Evolutionary conservation across 2,329 filamentous ascomycete genomes (phyloP).

Genomic region (Venturia oleaginea): DNA sequence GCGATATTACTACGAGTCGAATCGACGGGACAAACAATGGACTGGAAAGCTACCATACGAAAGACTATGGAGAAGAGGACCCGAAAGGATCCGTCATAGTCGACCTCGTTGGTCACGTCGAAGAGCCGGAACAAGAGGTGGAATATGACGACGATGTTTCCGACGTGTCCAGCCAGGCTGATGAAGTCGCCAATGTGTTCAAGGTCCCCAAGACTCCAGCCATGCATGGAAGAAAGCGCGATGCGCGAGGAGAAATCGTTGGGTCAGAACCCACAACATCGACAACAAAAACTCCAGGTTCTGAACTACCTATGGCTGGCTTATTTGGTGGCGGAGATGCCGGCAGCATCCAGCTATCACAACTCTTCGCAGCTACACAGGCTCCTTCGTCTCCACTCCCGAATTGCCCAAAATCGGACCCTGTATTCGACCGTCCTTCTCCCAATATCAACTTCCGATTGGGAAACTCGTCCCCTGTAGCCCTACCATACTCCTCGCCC

Average conservation of each 20-base stretch:
- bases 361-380: constrained; percentile 14
- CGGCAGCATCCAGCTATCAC: background rate
- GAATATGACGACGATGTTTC: constrained; percentile 6
- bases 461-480: background rate
- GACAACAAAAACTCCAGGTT: constrained; percentile 13
- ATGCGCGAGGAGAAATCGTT: constrained; percentile 7
- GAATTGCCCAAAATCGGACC: constrained; percentile 6
- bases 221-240: constrained; percentile 12
- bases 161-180: constrained; percentile 3
- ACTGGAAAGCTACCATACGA: background rate
- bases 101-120: background rate
- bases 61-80: background rate
- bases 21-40: background rate
- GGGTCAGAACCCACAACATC: background rate
- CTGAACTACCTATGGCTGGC: background rate
- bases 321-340: constrained; percentile 1
- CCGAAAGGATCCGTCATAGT: background rate
- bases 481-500: constrained; percentile 6
- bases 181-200: constrained; percentile 5
- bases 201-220: constrained; percentile 13
- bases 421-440: constrained; percentile 13
- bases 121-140: background rate
- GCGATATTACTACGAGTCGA: constrained; percentile 10
- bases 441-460: constrained; percentile 6
- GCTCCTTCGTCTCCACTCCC: constrained; percentile 12